These are phyloP conservation scores for Ceratocystis harringtonii DNA, from an alignment of 2,329 filamentous ascomycete species.

Conservation along the genomic window DNA sequence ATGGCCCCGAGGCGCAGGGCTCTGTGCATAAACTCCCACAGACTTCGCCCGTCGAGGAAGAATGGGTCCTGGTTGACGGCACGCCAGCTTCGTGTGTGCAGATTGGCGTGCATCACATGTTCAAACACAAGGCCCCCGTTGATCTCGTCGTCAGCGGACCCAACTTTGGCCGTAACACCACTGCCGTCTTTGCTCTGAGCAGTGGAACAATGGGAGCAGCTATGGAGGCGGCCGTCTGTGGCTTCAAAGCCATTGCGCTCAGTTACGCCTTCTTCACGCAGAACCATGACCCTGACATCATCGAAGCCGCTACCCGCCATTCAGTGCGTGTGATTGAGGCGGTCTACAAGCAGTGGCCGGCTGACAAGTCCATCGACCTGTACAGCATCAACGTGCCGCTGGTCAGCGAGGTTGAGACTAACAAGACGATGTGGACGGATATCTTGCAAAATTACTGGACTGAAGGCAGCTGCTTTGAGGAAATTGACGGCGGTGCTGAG, in stretches of 20 bases:
- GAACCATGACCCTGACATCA: constrained; percentile 69
- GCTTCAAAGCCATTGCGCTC: constrained; percentile 59
- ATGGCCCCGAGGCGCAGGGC: constrained; percentile 36
- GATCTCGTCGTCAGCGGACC: constrained; percentile 68
- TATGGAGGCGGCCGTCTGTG: constrained; percentile 60
- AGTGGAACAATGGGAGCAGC: constrained; percentile 66
- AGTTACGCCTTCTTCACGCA: constrained; percentile 80
- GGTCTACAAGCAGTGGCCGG: constrained; percentile 58
- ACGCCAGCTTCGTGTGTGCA: constrained; percentile 71
- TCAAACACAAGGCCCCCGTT: constrained; percentile 53
- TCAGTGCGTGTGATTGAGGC: constrained; percentile 66
- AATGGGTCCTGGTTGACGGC: constrained; percentile 70
- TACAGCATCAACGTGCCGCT: constrained; percentile 87
- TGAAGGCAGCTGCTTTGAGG: constrained; percentile 72
- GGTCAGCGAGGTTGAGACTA: constrained; percentile 54
- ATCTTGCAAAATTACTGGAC: constrained; percentile 88
- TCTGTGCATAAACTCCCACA: constrained; percentile 45
- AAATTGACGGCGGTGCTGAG: constrained; percentile 51
- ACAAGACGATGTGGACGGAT: constrained; percentile 65
- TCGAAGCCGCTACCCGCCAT: constrained; percentile 59
- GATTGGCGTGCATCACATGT: constrained; percentile 69
- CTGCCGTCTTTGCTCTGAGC: constrained; percentile 61
- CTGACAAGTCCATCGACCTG: constrained; percentile 54
- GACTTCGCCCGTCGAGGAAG: constrained; percentile 44
- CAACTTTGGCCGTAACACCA: constrained; percentile 73